phyloP scores from a whole-genome alignment of 192 early-diverging fungal species.

The Entomortierella beljakovae region DNA sequence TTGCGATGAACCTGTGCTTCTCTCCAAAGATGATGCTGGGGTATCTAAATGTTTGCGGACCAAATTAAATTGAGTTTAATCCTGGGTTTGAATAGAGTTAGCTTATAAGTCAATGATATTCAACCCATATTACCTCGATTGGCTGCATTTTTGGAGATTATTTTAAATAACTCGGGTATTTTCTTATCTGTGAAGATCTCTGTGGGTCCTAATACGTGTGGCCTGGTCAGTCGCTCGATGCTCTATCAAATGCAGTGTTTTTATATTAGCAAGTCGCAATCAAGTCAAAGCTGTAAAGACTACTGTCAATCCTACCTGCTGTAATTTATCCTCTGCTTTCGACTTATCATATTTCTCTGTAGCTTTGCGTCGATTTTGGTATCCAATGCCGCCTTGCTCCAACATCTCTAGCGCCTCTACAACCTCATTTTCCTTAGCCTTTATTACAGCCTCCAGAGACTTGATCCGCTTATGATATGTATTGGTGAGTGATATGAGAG shows the following conservation, averaged over 20 bases:
- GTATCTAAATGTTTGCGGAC: not conserved
- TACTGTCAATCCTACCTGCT: constrained; percentile 8
- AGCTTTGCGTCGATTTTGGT: constrained; percentile 29
- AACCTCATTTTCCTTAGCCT: constrained; percentile 44
- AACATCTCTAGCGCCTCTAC: constrained; percentile 43
- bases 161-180: constrained; percentile 7
- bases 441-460: constrained; percentile 17
- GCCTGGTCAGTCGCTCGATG: constrained; percentile 12
- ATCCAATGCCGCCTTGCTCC: constrained; percentile 29
- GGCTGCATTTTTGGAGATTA: constrained; percentile 27
- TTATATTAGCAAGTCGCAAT: not conserved
- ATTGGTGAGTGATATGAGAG: constrained; percentile 33
- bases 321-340: constrained; percentile 18
- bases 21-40: not conserved
- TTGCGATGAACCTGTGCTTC: not conserved
- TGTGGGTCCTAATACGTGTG: constrained; percentile 15
- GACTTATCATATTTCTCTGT: constrained; percentile 33
- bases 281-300: not conserved
- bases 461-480: constrained; percentile 30
- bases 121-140: not conserved
- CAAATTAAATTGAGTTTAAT: too few relatives aligned
- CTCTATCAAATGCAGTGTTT: constrained; percentile 10
- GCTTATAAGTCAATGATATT: not conserved
- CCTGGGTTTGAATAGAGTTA: too few relatives aligned
- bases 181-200: constrained; percentile 39